Evolutionary conservation across 2,329 filamentous ascomycete genomes (phyloP).

Genomic region (Colletotrichum costaricense): DNA sequence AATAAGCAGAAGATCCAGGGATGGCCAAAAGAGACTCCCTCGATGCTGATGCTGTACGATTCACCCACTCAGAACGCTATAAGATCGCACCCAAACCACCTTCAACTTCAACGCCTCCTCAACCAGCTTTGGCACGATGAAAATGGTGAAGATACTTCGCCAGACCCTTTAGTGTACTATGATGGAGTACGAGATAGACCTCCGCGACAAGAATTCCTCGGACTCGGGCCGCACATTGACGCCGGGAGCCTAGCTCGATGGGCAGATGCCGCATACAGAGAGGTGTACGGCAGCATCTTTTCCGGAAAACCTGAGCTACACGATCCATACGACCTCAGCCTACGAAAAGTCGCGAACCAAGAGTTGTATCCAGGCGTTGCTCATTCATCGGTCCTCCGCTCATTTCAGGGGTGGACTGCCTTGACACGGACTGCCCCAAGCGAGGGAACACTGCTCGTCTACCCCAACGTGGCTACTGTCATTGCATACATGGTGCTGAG

Average conservation of each 20-base stretch:
- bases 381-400: constrained; percentile 51
- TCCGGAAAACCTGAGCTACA: constrained; percentile 48
- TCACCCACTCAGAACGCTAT: constrained; percentile 51
- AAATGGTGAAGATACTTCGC: constrained; percentile 39
- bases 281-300: constrained; percentile 50
- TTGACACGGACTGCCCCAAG: constrained; percentile 47
- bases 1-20: constrained; percentile 45
- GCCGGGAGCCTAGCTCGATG: constrained; percentile 55
- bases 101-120: constrained; percentile 48
- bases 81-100: constrained; percentile 50
- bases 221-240: constrained; percentile 56
- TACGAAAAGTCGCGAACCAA: constrained; percentile 47
- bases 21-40: constrained; percentile 50
- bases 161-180: constrained; percentile 52
- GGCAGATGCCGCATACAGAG: constrained; percentile 51
- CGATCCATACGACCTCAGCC: constrained; percentile 50
- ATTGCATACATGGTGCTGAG: constrained; percentile 55
- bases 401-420: constrained; percentile 58
- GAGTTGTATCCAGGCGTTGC: constrained; percentile 48
- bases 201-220: constrained; percentile 50
- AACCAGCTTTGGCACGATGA: constrained; percentile 53
- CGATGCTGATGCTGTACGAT: constrained; percentile 52
- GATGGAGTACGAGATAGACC: constrained; percentile 52
- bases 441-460: constrained; percentile 53
- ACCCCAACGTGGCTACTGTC: constrained; percentile 49